A percentile compares a stretch with the other conserved stretches of the same genome.
Conservation (phyloP, 495 filamentous ascomycete species). For the Wilcoxina mikolae region DNA sequence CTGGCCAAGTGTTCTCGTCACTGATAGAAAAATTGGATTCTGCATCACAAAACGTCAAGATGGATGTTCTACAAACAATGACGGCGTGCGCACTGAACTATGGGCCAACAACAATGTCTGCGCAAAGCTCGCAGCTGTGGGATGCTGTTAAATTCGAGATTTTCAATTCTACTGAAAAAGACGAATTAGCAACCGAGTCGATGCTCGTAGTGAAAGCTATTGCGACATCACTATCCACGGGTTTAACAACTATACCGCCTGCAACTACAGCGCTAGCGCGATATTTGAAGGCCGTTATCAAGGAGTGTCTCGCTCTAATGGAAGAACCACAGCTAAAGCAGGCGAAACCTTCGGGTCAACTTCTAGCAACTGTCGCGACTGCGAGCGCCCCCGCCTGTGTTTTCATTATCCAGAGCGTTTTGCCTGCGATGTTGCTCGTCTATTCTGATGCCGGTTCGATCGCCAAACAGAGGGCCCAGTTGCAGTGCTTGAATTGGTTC, state of each 20-base stretch:
- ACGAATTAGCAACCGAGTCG: slow-evolving; percentile 50
- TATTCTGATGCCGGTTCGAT: slow-evolving; percentile 51
- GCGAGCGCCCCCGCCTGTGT: slow-evolving; percentile 42
- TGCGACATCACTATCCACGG: slow-evolving; percentile 42
- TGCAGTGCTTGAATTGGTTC: slow-evolving; percentile 48
- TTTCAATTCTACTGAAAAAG: slow-evolving; percentile 52
- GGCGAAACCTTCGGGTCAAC: slow-evolving; percentile 51
- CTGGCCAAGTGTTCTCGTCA: slow-evolving; percentile 52
- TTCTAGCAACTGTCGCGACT: slow-evolving; percentile 42
- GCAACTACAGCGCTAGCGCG: slow-evolving; percentile 41
- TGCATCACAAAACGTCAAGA: slow-evolving; percentile 58
- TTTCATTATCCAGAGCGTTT: slow-evolving; percentile 40
- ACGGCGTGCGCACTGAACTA: slow-evolving; percentile 47
- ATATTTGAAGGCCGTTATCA: slow-evolving; percentile 48
- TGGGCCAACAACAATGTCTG: slow-evolving; percentile 46
- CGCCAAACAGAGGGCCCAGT: slow-evolving; percentile 50
- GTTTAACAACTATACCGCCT: slow-evolving; percentile 33
- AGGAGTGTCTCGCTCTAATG: slow-evolving; percentile 57
- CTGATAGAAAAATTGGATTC: slow-evolving; percentile 65
- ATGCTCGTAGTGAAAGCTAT: slow-evolving; percentile 42
- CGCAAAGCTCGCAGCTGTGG: slow-evolving; percentile 57
- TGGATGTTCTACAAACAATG: slow-evolving; percentile 56
- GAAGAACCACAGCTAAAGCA: slow-evolving; percentile 66
- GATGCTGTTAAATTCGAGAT: slow-evolving; percentile 63
- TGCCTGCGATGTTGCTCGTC: slow-evolving; percentile 47